Conservation (phyloP, 1,284 basidiomycete genomes). For the Athelia psychrophila region DNA sequence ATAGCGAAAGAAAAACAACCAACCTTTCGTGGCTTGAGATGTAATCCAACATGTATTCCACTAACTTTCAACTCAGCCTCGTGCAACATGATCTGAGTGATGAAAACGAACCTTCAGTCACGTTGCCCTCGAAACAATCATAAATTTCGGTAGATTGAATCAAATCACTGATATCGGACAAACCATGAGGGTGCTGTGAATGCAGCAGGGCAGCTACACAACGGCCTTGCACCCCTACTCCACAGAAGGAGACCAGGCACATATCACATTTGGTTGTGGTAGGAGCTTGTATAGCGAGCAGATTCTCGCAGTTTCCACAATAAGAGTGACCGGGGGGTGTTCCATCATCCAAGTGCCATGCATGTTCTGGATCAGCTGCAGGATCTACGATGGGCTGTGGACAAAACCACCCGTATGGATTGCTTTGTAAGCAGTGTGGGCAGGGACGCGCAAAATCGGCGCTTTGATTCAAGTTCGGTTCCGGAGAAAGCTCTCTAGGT, state of each 20-base stretch:
- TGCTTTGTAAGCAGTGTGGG: conserved; percentile 65
- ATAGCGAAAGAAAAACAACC: background rate
- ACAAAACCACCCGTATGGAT: conserved; percentile 70
- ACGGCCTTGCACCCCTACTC: conserved; percentile 66
- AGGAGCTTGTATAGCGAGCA: conserved; percentile 66
- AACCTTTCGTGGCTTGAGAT: conserved; percentile 49
- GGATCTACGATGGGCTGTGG: conserved; percentile 73
- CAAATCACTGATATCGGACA: conserved; percentile 64
- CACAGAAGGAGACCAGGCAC: conserved; percentile 75
- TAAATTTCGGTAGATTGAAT: conserved; percentile 59
- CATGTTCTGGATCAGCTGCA: conserved; percentile 55
- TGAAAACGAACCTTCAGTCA: conserved; percentile 43
- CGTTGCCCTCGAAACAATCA: conserved; percentile 72
- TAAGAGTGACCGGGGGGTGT: conserved; percentile 69
- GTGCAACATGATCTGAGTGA: background rate
- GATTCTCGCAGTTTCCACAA: conserved; percentile 77
- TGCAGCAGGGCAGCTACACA: conserved; percentile 58
- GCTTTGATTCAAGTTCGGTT: conserved; percentile 61
- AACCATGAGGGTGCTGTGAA: conserved; percentile 63
- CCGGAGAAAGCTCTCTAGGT: conserved; percentile 70
- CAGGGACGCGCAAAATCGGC: conserved; percentile 68
- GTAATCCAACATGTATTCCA: conserved; percentile 78
- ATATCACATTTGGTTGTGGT: conserved; percentile 76
- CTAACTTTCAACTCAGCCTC: conserved; percentile 18
- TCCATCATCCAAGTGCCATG: conserved; percentile 72